phyloP scores from a whole-genome alignment of 2,329 filamentous ascomycete genomes.

The Fusarium palustre region DNA sequence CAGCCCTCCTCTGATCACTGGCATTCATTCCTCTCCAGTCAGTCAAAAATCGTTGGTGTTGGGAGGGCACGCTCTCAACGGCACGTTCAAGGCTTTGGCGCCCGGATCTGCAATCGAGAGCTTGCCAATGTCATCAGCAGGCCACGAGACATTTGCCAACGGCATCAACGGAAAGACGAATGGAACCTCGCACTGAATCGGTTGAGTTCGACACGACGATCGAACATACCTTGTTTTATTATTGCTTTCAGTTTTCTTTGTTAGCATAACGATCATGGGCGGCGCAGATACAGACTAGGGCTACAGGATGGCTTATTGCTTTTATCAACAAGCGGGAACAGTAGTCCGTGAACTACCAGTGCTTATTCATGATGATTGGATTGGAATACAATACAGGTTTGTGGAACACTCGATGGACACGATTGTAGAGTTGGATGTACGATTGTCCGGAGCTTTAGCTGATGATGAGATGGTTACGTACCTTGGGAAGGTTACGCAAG shows the following conservation, averaged over 20 bases:
- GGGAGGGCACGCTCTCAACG: conserved; percentile 49
- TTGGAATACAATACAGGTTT: conserved; percentile 37
- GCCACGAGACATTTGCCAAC: conserved; percentile 47
- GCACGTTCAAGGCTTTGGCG: conserved; percentile 42
- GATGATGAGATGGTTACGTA: conserved; percentile 9
- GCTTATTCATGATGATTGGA: conserved; percentile 34
- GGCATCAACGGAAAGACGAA: conserved; percentile 47
- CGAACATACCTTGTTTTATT: conserved; percentile 37
- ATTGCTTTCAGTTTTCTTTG: conserved; percentile 45
- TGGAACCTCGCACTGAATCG: conserved; percentile 28
- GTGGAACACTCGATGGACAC: conserved; percentile 19
- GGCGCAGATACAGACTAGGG: conserved; percentile 43
- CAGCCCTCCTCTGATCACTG: conserved; percentile 60
- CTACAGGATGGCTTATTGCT: conserved; percentile 35
- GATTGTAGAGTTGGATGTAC: conserved; percentile 38
- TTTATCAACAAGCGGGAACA: conserved; percentile 38
- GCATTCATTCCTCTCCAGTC: conserved; percentile 60
- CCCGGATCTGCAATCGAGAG: conserved; percentile 36
- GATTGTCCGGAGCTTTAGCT: conserved; percentile 28
- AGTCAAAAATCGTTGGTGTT: conserved; percentile 52
- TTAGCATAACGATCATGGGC: conserved; percentile 46
- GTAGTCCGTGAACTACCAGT: conserved; percentile 12
- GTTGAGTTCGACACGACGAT: conserved; percentile 10
- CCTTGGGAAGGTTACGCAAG: conserved; percentile 1
- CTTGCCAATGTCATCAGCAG: conserved; percentile 18